Conservation (phyloP, 106 monocot species). For the Allium cepa region DNA sequence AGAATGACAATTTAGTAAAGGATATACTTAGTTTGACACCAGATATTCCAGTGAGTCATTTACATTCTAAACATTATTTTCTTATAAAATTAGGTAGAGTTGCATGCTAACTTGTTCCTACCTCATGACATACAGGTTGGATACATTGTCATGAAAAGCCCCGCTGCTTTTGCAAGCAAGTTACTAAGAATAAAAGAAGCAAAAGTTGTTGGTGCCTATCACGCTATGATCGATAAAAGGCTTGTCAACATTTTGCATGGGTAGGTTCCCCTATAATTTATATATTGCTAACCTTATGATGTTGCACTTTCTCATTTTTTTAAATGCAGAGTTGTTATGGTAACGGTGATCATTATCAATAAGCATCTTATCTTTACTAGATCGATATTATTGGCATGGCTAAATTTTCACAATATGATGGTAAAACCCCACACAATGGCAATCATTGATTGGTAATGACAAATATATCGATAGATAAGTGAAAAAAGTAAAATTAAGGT, state of each 20-base stretch:
- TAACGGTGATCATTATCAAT: too few species aligned
- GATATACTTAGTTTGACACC: slow-evolving; percentile 22
- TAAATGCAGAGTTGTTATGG: too few species aligned
- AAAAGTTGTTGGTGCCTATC: slow-evolving; percentile 15
- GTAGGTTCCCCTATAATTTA: slow-evolving; percentile 17
- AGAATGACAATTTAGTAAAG: slow-evolving; percentile 29
- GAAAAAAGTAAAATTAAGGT: too few species aligned
- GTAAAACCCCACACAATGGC: too few species aligned
- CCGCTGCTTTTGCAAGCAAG: slow-evolving; percentile 43
- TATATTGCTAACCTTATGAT: too few species aligned
- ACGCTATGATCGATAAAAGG: slow-evolving; percentile 44
- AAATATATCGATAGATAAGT: too few species aligned
- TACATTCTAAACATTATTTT: neutral
- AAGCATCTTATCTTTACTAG: too few species aligned
- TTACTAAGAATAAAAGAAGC: slow-evolving; percentile 70
- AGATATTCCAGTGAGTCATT: slow-evolving; percentile 19
- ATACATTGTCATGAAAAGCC: slow-evolving; percentile 85
- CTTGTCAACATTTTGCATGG: slow-evolving; percentile 57
- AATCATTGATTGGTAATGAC: too few species aligned
- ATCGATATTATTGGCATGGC: too few species aligned
- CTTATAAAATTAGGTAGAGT: neutral
- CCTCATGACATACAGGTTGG: slow-evolving; percentile 41
- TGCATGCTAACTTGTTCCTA: too few species aligned
- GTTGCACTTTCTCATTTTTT: too few species aligned
- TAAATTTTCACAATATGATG: too few species aligned